phyloP scores from a whole-genome alignment of 2,329 filamentous ascomycete genomes.

The Sarocladium brachiariae region DNA sequence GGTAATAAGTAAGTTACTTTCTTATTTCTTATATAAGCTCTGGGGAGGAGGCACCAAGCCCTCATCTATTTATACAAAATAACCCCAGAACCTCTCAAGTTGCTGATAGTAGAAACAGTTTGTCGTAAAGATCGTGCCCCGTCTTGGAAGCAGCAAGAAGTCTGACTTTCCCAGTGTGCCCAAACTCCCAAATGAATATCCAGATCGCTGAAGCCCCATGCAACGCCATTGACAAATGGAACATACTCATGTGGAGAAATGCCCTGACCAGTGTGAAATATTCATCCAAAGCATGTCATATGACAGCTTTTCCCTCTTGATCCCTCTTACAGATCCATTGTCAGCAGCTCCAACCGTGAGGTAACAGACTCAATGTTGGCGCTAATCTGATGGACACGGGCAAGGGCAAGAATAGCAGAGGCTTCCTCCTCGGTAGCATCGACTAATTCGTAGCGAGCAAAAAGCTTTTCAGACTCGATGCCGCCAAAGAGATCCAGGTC shows the following conservation, averaged over 20 bases:
- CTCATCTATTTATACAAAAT: slow-evolving; percentile 8
- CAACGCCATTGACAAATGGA: neutral
- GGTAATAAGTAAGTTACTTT: neutral
- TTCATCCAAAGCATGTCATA: too few relatives aligned
- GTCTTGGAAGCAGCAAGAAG: neutral
- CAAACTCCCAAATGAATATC: neutral
- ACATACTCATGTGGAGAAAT: neutral
- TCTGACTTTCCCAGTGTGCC: neutral
- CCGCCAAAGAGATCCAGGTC: slow-evolving; percentile 42
- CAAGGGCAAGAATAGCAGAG: slow-evolving; percentile 37
- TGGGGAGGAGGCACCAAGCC: neutral
- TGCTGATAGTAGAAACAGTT: neutral
- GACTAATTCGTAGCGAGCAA: slow-evolving; percentile 57
- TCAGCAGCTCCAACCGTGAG: slow-evolving; percentile 31
- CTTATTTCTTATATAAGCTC: neutral
- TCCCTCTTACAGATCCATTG: slow-evolving; percentile 27
- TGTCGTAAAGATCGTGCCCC: neutral
- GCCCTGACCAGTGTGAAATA: neutral
- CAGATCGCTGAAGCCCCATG: neutral
- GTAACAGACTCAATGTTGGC: slow-evolving; percentile 28
- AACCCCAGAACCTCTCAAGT: neutral
- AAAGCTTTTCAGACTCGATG: slow-evolving; percentile 56
- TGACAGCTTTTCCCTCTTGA: too few relatives aligned
- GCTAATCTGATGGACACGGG: slow-evolving; percentile 43
- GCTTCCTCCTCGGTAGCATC: slow-evolving; percentile 46